Conservation (phyloP, 495 filamentous ascomycete genomes). For the Aspergillus egyptiacus region DNA sequence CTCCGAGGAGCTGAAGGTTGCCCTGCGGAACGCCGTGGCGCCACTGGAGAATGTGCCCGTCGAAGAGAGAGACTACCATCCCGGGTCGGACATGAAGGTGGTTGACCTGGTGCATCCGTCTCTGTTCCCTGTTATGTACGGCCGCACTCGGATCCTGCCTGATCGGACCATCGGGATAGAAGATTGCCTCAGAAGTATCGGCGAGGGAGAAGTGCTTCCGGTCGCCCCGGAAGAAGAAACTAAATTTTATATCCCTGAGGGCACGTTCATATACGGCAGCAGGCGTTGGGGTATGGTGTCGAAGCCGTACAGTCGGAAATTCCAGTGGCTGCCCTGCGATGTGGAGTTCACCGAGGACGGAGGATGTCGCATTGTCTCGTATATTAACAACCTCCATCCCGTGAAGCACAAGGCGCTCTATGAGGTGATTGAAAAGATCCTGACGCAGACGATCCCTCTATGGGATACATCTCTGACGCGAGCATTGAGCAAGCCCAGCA, state of each 20-base stretch:
- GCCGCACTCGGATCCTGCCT: constrained; percentile 1
- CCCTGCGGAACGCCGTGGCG: background rate
- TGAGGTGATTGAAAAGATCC: constrained; percentile 39
- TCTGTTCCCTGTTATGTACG: constrained; percentile 13
- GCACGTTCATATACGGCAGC: too few species aligned
- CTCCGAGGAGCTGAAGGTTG: background rate
- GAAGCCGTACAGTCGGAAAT: constrained; percentile 22
- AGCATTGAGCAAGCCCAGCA: background rate
- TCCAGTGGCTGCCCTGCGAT: constrained; percentile 58
- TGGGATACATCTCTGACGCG: constrained; percentile 36
- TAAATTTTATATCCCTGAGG: too few species aligned
- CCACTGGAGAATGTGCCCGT: constrained; percentile 7
- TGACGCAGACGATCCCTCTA: constrained; percentile 42
- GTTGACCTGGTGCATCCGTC: constrained; percentile 17
- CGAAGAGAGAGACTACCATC: constrained; percentile 13
- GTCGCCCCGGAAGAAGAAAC: background rate
- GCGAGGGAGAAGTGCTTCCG: background rate
- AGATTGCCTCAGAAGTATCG: constrained; percentile 5
- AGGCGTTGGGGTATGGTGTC: too few species aligned
- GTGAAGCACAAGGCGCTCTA: constrained; percentile 41
- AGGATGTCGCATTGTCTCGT: constrained; percentile 31
- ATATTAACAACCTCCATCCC: constrained; percentile 62
- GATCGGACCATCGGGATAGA: constrained; percentile 2
- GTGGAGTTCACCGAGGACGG: constrained; percentile 35
- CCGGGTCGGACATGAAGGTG: constrained; percentile 11